Conservation (phyloP, 495 filamentous ascomycete genomes). For the Polyplosphaeria fusca region DNA sequence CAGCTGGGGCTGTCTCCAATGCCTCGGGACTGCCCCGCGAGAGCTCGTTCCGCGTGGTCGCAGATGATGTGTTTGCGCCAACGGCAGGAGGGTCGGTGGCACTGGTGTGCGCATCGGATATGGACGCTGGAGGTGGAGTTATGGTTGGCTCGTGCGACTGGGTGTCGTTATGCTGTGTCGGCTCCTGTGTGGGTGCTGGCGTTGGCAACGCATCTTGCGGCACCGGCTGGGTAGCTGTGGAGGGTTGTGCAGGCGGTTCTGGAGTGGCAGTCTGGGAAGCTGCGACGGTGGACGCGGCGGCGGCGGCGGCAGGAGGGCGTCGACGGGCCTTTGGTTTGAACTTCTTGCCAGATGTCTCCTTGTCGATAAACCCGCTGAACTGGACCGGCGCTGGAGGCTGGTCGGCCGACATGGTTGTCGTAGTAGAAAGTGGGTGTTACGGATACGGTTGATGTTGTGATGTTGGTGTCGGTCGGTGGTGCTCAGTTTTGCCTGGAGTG, state of each 20-base stretch:
- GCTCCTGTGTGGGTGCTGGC: neutral
- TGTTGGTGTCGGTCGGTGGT: too few species aligned
- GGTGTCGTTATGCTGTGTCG: neutral
- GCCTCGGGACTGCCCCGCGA: too few species aligned
- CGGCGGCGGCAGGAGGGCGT: slow-evolving; percentile 32
- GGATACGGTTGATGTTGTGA: too few species aligned
- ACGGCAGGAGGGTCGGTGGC: too few species aligned
- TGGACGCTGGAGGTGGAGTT: neutral
- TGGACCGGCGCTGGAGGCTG: too few species aligned
- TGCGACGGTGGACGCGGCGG: slow-evolving; percentile 2
- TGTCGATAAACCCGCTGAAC: slow-evolving; percentile 58
- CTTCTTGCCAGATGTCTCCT: slow-evolving; percentile 38
- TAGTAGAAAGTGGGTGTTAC: too few species aligned
- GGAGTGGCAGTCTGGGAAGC: slow-evolving; percentile 13
- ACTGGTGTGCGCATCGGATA: neutral
- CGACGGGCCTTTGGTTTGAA: slow-evolving; percentile 38
- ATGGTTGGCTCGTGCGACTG: too few species aligned
- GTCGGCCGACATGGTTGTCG: too few species aligned
- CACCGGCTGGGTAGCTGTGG: neutral
- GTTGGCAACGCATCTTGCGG: neutral
- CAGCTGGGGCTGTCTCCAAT: too few species aligned
- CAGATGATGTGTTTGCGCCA: too few species aligned
- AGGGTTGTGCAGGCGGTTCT: neutral
- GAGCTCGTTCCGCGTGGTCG: too few species aligned
- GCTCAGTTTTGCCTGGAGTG: too few species aligned